These are phyloP conservation scores for Artomyces pyxidatus DNA, from an alignment of 768 basidiomycete genomes.

Conservation along the genomic window DNA sequence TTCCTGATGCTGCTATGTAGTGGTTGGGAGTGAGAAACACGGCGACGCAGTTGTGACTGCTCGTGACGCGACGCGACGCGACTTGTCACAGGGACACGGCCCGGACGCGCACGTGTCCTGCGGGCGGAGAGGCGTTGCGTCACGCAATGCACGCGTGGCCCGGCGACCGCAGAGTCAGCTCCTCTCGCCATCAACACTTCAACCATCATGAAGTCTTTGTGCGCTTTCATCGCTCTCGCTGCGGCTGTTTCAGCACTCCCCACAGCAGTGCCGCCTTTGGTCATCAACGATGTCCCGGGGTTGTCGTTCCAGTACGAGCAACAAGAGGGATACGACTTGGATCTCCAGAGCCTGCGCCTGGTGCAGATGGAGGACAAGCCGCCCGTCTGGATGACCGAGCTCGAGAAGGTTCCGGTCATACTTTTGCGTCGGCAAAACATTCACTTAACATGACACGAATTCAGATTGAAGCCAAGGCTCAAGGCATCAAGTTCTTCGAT, in stretches of 20 bases:
- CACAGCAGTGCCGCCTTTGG: not conserved
- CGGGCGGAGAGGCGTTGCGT: not conserved
- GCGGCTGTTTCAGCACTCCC: constrained; percentile 1
- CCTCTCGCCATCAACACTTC: not conserved
- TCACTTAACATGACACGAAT: not conserved
- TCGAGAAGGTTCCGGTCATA: constrained; percentile 60
- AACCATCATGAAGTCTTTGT: constrained; percentile 9
- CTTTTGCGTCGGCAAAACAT: not conserved
- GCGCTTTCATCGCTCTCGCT: constrained; percentile 4
- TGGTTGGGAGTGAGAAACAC: too few relatives aligned
- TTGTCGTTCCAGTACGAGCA: not conserved
- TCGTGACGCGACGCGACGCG: not conserved
- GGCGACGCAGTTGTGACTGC: too few relatives aligned
- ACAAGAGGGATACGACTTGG: constrained; percentile 37
- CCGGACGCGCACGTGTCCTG: not conserved
- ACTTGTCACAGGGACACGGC: not conserved
- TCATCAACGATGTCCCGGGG: constrained; percentile 4
- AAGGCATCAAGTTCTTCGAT: constrained; percentile 81
- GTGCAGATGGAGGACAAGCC: constrained; percentile 65
- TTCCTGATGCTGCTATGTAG: too few relatives aligned
- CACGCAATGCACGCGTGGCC: not conserved
- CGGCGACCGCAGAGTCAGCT: not conserved
- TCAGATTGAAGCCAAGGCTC: constrained; percentile 71
- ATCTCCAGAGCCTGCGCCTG: constrained; percentile 64
- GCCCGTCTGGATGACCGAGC: constrained; percentile 78